Percentiles rank a stretch among this genome's conserved stretches.
Evolutionary conservation across 805 yeast genomes (phyloP).

Genomic region (Candida nemodendra): DNA sequence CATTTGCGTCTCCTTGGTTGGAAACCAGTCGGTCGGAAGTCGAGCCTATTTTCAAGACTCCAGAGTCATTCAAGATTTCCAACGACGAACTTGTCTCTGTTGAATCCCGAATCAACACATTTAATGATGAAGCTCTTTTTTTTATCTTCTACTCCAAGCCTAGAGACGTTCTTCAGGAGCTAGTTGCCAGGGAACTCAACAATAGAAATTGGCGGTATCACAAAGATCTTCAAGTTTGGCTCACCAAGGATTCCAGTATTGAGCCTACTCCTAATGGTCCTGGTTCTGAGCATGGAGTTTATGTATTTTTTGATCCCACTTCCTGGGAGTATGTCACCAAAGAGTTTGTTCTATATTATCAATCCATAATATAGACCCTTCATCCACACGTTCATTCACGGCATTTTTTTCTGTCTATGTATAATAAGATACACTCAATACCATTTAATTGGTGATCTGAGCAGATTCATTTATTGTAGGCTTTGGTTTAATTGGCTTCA

Average conservation of each 20-base stretch:
- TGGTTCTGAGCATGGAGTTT: constrained; percentile 85
- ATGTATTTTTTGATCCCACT: constrained; percentile 92
- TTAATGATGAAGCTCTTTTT: constrained; percentile 89
- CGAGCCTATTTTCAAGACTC: constrained; percentile 75
- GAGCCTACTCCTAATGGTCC: constrained; percentile 86
- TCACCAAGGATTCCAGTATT: constrained; percentile 86
- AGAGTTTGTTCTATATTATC: constrained; percentile 56
- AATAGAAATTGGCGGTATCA: constrained; percentile 96
- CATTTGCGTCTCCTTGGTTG: constrained; percentile 91
- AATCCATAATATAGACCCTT: constrained; percentile 30
- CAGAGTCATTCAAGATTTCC: constrained; percentile 46
- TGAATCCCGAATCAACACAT: constrained; percentile 48
- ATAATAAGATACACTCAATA: too few species aligned
- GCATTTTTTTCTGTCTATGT: too few species aligned
- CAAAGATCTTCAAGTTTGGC: constrained; percentile 93
- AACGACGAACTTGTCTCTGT: constrained; percentile 25
- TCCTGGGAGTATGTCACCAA: constrained; percentile 92
- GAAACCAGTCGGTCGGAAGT: constrained; percentile 89
- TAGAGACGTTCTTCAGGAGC: constrained; percentile 87
- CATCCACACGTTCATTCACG: neutral
- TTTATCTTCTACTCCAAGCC: constrained; percentile 94
- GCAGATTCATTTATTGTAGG: too few species aligned
- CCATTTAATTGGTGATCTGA: too few species aligned
- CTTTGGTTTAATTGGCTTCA: too few species aligned
- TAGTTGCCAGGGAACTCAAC: constrained; percentile 88